Conservation (phyloP, 257 asterid species). For the Salvia rosmarinus region DNA sequence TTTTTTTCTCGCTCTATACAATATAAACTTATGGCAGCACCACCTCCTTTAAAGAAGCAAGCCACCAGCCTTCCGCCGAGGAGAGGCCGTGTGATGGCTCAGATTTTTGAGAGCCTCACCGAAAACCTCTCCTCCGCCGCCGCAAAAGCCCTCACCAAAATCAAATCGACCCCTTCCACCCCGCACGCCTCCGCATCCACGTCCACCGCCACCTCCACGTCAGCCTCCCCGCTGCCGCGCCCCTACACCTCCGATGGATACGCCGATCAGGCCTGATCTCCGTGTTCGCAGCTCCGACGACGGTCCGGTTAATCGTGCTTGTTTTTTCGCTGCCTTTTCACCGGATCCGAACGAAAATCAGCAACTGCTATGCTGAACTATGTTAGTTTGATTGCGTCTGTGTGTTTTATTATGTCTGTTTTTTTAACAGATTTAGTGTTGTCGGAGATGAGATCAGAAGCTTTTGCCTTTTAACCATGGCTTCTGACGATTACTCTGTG, state of each 20-base stretch:
- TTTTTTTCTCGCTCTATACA: background rate
- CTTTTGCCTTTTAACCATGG: constrained; percentile 8
- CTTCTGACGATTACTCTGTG: constrained; percentile 17
- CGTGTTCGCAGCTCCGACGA: background rate
- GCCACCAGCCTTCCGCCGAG: constrained; percentile 35
- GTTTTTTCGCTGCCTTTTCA: constrained; percentile 31
- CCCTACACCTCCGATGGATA: constrained; percentile 36
- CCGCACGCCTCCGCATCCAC: constrained; percentile 4
- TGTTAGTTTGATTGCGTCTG: background rate
- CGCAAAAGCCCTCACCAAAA: constrained; percentile 32
- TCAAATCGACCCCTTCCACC: constrained; percentile 24
- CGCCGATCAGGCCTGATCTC: constrained; percentile 32
- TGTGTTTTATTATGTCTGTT: background rate
- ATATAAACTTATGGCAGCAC: background rate
- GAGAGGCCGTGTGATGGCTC: constrained; percentile 65
- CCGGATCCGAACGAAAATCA: background rate
- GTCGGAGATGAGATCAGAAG: constrained; percentile 1
- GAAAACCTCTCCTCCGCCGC: constrained; percentile 42
- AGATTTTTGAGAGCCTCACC: constrained; percentile 53
- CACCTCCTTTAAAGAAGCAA: constrained; percentile 23
- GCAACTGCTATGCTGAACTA: background rate
- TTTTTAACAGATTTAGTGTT: background rate
- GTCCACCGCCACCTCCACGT: constrained; percentile 30
- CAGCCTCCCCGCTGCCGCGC: constrained; percentile 46
- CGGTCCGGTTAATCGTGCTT: constrained; percentile 18